phyloP scores from a whole-genome alignment of 2,329 filamentous ascomycete genomes.

The Sporothrix pallida region DNA sequence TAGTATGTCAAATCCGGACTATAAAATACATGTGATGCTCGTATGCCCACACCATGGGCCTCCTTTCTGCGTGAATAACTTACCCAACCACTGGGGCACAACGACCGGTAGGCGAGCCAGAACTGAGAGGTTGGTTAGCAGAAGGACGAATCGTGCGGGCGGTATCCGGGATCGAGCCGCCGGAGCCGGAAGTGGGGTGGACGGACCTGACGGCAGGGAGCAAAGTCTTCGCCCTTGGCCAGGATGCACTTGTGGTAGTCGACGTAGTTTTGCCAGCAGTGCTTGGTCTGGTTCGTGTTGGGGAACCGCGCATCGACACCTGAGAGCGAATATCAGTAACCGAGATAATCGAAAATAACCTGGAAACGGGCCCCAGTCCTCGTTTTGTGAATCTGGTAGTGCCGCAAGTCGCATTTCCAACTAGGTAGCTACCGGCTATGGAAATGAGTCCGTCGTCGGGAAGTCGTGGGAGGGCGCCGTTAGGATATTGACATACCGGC shows the following conservation, averaged over 20 bases:
- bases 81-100: constrained; percentile 87
- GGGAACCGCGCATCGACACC: constrained; percentile 99
- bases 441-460: background rate
- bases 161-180: background rate
- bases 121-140: constrained; percentile 66
- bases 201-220: constrained; percentile 90
- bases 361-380: too few species aligned
- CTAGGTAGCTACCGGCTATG: too few species aligned
- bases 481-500: constrained; percentile 37
- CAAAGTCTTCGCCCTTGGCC: constrained; percentile 98
- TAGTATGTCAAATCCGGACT: background rate
- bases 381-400: too few species aligned
- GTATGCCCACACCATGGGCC: too few species aligned
- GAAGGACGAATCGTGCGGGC: background rate
- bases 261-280: constrained; percentile 99
- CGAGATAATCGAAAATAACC: too few species aligned
- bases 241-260: constrained; percentile 99
- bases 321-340: constrained; percentile 47
- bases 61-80: constrained; percentile 18
- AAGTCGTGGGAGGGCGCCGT: background rate
- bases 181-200: background rate
- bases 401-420: background rate
- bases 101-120: constrained; percentile 92
- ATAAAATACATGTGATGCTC: background rate
- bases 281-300: constrained; percentile 98